phyloP scores from a whole-genome alignment of 2,329 filamentous ascomycete genomes.

The Phaeosphaeria sp. region DNA sequence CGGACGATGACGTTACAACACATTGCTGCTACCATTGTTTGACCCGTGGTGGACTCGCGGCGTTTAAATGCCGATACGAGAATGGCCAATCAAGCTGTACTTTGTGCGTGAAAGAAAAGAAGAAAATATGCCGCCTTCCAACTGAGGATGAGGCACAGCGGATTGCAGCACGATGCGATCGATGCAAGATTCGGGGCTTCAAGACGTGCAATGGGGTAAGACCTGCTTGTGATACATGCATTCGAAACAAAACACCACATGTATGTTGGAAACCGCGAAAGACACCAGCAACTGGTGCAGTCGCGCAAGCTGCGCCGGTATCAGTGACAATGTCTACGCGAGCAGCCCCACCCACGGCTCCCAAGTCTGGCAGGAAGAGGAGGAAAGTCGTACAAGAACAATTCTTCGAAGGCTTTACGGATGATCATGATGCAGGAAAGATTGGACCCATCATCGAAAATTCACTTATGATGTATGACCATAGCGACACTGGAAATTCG shows the following conservation, averaged over 20 bases:
- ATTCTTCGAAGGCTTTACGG: background rate
- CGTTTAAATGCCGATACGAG: constrained; percentile 18
- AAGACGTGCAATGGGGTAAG: constrained; percentile 12
- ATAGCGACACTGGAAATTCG: no score
- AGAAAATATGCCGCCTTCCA: constrained; percentile 13
- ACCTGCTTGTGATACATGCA: constrained; percentile 14
- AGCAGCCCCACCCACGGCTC: background rate
- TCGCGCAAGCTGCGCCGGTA: background rate
- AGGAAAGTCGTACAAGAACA: background rate
- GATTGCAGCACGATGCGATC: constrained; percentile 20
- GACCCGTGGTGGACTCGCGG: constrained; percentile 21
- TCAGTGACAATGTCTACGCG: no score
- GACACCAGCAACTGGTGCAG: background rate
- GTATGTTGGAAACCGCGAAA: background rate
- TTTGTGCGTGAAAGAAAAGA: constrained; percentile 13
- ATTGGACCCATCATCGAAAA: background rate
- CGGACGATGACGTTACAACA: constrained; percentile 1
- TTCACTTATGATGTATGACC: background rate
- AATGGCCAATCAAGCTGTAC: constrained; percentile 10
- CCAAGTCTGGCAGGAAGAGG: background rate
- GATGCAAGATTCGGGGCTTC: constrained; percentile 20
- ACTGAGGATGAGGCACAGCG: constrained; percentile 13
- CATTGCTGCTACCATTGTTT: constrained; percentile 20
- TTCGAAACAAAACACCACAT: constrained; percentile 8
- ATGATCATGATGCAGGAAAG: background rate